Percentiles rank a stretch among this genome's conserved stretches.
Conservation (phyloP, 345 rosid genomes). For the Camelina sativa region DNA sequence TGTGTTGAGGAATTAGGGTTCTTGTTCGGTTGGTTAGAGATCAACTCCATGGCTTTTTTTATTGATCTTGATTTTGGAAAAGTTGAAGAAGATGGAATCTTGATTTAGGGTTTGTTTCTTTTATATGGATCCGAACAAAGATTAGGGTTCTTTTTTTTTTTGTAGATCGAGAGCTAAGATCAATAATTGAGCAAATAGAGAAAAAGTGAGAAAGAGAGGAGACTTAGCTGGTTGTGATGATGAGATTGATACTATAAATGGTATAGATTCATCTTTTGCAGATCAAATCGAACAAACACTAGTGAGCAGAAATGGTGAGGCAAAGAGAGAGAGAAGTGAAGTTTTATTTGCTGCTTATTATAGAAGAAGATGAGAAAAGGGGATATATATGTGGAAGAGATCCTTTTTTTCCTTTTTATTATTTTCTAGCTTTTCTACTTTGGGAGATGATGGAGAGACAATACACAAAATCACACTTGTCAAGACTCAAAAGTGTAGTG, state of each 20-base stretch:
- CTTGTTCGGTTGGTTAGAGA: slow-evolving; percentile 44
- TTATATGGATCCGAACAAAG: slow-evolving; percentile 15
- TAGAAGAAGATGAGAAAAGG: slow-evolving; percentile 22
- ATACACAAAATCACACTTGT: slow-evolving; percentile 28
- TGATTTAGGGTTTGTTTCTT: slow-evolving; percentile 38
- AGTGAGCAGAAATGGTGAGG: slow-evolving; percentile 44
- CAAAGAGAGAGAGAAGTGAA: slow-evolving; percentile 43
- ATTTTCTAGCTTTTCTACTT: slow-evolving; percentile 40
- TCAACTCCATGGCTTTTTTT: slow-evolving; percentile 48
- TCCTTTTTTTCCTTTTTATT: slow-evolving; percentile 24
- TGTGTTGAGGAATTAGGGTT: slow-evolving; percentile 37
- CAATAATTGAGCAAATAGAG: slow-evolving; percentile 24
- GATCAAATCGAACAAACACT: slow-evolving; percentile 31
- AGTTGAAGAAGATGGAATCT: slow-evolving; percentile 24
- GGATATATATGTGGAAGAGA: slow-evolving; percentile 37
- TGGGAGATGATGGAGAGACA: slow-evolving; percentile 36
- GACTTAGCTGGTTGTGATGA: slow-evolving; percentile 32
- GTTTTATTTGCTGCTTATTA: slow-evolving; percentile 14
- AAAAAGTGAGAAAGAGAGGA: slow-evolving; percentile 10
- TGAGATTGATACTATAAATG: slow-evolving; percentile 33
- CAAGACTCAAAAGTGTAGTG: slow-evolving; percentile 30
- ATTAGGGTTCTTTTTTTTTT: slow-evolving; percentile 33
- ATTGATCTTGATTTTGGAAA: slow-evolving; percentile 13
- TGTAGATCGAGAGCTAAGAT: slow-evolving; percentile 22
- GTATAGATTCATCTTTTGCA: slow-evolving; percentile 31